Evolutionary conservation across 129 eudicot species (phyloP), one percentile per base, ranked within the genome.

Genomic region (Scalesia atractyloides): DNA sequence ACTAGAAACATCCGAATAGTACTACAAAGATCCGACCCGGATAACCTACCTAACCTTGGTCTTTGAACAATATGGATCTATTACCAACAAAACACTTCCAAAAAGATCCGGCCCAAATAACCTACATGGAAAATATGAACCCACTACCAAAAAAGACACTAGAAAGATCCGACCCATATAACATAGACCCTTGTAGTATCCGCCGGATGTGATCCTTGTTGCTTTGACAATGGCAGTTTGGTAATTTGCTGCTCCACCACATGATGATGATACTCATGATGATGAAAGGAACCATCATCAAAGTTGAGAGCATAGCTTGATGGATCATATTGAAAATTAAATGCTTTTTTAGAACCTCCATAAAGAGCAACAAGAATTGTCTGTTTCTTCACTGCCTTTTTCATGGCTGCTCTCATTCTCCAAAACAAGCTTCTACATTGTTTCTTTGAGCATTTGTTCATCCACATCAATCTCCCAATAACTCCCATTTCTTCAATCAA

Each of bases 231-330:
- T 62, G 77, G 70, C 64, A 76, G 7, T 63, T 46, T 43, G 46
- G 77, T 74, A 75, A 69, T 50, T 53, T 36, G 56, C 72, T 44
- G 63, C 68, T 74, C 80, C 53, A 60, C 53, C 52, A 53, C 61
- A 57, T 66, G 63, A 47, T 57, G 61, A 57, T 47, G 39, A 47
- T 67, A 36, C 16, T 68, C 34, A 9, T 73, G 60, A 47, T 73
- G 56, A 24, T 64, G 13, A 16, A 56, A 44, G 46, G 34, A 76
- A 22, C 96, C 89, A 72, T 92, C 96, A 75, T 92, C 97, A 74
- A 91, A 91, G 72, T 90, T 90, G 78, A 90, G 89, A 59, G 97
- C 95, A 85, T 91, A 91, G 61, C 95, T 87, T 56, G 72, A 82
- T 54, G 92, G 92, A 84, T 91, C 97, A 84, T 91, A 91, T 20